These are phyloP conservation scores for Populus hybrid DNA, from an alignment of 441 rosid species.

Conservation along the genomic window DNA sequence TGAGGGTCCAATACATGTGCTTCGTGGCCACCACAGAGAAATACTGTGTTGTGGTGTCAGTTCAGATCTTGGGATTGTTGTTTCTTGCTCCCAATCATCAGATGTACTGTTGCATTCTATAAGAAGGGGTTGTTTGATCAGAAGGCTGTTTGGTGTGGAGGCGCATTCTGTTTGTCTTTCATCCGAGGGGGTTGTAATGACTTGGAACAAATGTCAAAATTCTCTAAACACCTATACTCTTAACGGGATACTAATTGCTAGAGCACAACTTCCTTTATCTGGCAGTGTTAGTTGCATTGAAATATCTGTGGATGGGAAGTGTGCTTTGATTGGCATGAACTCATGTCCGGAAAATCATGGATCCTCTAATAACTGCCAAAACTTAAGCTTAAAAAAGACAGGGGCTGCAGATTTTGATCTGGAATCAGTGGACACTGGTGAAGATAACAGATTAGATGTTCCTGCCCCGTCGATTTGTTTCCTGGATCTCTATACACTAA, in stretches of 20 bases:
- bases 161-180: slow-evolving; percentile 88
- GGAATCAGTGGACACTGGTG: slow-evolving; percentile 37
- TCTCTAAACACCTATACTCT: slow-evolving; percentile 71
- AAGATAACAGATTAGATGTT: slow-evolving; percentile 49
- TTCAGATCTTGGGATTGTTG: slow-evolving; percentile 85
- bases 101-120: slow-evolving; percentile 80
- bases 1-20: slow-evolving; percentile 95
- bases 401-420: slow-evolving; percentile 31
- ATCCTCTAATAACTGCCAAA: slow-evolving; percentile 17
- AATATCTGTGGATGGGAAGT: slow-evolving; percentile 74
- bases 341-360: slow-evolving; percentile 39
- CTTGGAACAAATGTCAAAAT: slow-evolving; percentile 66
- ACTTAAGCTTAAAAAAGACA: slow-evolving; percentile 25
- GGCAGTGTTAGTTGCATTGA: slow-evolving; percentile 78
- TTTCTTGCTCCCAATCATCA: slow-evolving; percentile 68
- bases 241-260: slow-evolving; percentile 69
- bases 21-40: slow-evolving; percentile 82
- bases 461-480: slow-evolving; percentile 81
- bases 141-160: slow-evolving; percentile 72
- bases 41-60: slow-evolving; percentile 76
- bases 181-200: slow-evolving; percentile 71
- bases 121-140: slow-evolving; percentile 84
- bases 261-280: slow-evolving; percentile 65
- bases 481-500: slow-evolving; percentile 69
- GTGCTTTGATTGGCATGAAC: slow-evolving; percentile 75